These are phyloP conservation scores for Cladophialophora exuberans DNA, from an alignment of 2,329 filamentous ascomycete genomes.

Conservation along the genomic window DNA sequence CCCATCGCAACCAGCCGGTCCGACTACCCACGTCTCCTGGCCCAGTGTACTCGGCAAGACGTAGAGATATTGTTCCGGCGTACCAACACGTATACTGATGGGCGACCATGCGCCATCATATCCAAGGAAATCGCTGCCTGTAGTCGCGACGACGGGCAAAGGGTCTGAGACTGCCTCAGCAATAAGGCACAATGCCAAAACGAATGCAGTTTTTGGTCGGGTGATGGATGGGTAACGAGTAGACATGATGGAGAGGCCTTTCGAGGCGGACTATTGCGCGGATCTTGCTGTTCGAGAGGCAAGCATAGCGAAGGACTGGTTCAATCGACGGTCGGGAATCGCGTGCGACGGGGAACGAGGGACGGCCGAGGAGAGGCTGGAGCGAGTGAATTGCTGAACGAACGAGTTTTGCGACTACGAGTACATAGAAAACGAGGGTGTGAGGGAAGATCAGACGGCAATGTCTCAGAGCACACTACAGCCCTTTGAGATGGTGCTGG, in stretches of 20 bases:
- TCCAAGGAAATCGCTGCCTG: constrained; percentile 31
- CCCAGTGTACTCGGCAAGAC: constrained; percentile 37
- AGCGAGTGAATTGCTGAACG: constrained; percentile 5
- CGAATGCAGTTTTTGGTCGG: constrained; percentile 3
- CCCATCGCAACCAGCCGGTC: constrained; percentile 36
- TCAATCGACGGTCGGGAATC: background rate
- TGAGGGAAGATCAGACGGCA: background rate
- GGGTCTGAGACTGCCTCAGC: constrained; percentile 8
- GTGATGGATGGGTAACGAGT: background rate
- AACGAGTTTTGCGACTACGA: background rate
- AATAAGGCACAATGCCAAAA: constrained; percentile 2
- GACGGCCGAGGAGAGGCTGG: background rate
- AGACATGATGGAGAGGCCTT: background rate
- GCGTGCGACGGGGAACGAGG: background rate
- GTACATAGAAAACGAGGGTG: constrained; percentile 1
- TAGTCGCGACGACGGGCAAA: constrained; percentile 25
- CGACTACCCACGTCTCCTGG: constrained; percentile 38
- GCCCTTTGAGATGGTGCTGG: too few relatives aligned
- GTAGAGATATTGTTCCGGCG: constrained; percentile 37
- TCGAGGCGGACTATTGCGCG: constrained; percentile 19
- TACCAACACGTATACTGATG: constrained; percentile 36
- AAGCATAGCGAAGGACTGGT: constrained; percentile 7
- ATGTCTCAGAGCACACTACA: too few relatives aligned
- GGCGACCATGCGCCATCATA: constrained; percentile 38
- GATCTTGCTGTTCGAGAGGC: background rate